phyloP scores from a whole-genome alignment of 176 grass and related monocot species.

The Aechmea fasciata region DNA sequence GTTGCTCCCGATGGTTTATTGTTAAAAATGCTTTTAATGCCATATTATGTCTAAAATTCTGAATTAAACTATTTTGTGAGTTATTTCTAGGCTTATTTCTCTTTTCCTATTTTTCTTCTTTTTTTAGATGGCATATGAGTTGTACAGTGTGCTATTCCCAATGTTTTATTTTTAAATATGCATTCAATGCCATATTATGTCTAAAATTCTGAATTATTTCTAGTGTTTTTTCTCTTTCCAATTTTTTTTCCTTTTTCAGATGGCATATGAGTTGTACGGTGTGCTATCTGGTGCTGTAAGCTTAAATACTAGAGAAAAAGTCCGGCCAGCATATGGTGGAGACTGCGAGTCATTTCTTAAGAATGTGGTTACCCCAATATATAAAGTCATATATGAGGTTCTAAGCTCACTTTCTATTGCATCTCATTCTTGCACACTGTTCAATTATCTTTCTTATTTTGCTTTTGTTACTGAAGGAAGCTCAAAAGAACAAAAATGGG shows the following conservation, averaged over 20 bases:
- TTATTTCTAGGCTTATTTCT: neutral
- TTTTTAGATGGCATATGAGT: constrained; percentile 93
- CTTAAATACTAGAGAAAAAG: constrained; percentile 80
- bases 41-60: neutral
- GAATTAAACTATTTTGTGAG: neutral
- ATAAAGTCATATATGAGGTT: constrained; percentile 60
- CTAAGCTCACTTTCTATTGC: neutral
- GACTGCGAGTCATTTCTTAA: constrained; percentile 68
- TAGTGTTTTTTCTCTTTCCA: neutral
- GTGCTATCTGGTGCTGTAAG: constrained; percentile 82
- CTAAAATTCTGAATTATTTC: neutral
- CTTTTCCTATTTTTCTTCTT: constrained; percentile 15
- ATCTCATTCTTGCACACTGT: constrained; percentile 19
- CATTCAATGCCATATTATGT: too few species aligned
- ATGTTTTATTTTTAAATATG: too few species aligned
- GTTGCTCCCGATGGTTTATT: too few species aligned
- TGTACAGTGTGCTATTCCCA: constrained; percentile 63
- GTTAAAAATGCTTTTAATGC: too few species aligned
- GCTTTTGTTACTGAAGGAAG: constrained; percentile 59
- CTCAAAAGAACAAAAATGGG: constrained; percentile 75
- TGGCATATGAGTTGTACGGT: constrained; percentile 97
- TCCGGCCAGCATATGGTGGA: constrained; percentile 72
- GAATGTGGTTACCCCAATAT: constrained; percentile 77
- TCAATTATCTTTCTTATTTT: constrained; percentile 24
- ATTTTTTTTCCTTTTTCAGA: constrained; percentile 52